Base-by-base conservation (phyloP, 202 grass and related monocot genomes). In the Saccharum hybrid region DNA sequence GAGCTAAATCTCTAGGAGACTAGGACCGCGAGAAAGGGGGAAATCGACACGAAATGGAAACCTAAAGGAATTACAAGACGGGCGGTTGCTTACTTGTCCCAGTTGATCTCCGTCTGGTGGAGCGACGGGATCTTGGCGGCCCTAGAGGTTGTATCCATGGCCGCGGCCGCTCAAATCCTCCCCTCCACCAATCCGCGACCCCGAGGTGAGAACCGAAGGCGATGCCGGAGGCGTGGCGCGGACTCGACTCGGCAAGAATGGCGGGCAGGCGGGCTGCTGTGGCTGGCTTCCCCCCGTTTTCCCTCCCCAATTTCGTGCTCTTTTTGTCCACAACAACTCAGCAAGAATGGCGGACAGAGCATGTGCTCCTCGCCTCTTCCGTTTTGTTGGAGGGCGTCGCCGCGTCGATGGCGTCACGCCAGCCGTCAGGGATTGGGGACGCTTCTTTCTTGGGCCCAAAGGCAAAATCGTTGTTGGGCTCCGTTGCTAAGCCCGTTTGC, bases 101-200 rank as follows among this genome's bases (percentile, higher is more conserved):
- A 99, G 82, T 96, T 99, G 89, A 99, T 94, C 88, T 99, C 96
- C 67, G 93, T 99, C 79, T 94, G 96, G 45, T 94, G 84, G 65
- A 99, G 72, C 64, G 93, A 78, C 33, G 88, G 87, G 78, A 90
- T 88, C 77, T 91, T 92, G 19, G 76, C 54, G 22, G 71, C 76
- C 70, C 84, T 90, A 13, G 69, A 59, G 14, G 84, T 48, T 21
- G 88, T 81, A 60, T 84, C 88, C 88, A 90, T 90, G 22, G 54
- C 76, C 43, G 40, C 64, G 70, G 70, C 71, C 70, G 39, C 64
- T 28, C 74, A 1, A 56, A 65, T 75, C 61, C 51, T 48, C 73
- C 75, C 80, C 70, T 61, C 22, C 43, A 40, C 72, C 18, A 64
- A 64, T 51, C 57, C 65, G 56, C 63, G 56, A 76, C 69, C 33